phyloP scores from a whole-genome alignment of 176 grass and related monocot genomes.

The Eragrostis curvula region DNA sequence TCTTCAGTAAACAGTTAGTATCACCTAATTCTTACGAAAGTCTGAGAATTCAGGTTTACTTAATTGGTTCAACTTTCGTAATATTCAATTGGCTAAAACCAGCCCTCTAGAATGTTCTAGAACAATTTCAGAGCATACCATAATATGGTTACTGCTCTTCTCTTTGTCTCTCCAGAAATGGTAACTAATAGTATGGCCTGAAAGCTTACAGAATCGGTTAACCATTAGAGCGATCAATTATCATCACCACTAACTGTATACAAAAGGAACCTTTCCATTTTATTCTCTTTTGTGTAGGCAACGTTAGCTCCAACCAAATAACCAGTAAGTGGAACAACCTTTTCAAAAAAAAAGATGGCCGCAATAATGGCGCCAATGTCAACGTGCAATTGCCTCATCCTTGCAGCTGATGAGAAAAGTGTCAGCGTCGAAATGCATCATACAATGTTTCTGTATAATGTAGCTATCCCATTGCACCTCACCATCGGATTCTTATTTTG shows the following conservation, averaged over 20 bases:
- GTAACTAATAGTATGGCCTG: neutral
- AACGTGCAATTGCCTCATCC: neutral
- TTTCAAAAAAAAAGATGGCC: no score
- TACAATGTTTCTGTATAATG: neutral
- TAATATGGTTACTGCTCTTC: no score
- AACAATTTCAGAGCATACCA: no score
- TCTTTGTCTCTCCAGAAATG: no score
- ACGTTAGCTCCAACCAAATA: neutral
- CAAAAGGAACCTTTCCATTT: conserved; percentile 23
- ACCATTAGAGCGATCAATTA: conserved; percentile 19
- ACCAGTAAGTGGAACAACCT: no score
- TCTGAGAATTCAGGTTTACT: no score
- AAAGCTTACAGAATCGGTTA: neutral
- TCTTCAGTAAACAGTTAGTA: neutral
- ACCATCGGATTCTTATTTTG: no score
- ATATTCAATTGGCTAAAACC: no score
- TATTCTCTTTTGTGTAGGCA: neutral
- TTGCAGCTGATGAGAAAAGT: neutral
- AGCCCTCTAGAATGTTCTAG: no score
- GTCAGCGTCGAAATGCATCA: neutral
- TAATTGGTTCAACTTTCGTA: no score
- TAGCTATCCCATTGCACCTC: no score
- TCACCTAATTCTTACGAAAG: no score
- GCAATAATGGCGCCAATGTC: neutral
- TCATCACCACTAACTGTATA: conserved; percentile 3